Evolutionary conservation across 1,284 basidiomycete species (phyloP), one percentile per base, ranked within the genome.

Genomic region (Trichosporon coremiiforme): DNA sequence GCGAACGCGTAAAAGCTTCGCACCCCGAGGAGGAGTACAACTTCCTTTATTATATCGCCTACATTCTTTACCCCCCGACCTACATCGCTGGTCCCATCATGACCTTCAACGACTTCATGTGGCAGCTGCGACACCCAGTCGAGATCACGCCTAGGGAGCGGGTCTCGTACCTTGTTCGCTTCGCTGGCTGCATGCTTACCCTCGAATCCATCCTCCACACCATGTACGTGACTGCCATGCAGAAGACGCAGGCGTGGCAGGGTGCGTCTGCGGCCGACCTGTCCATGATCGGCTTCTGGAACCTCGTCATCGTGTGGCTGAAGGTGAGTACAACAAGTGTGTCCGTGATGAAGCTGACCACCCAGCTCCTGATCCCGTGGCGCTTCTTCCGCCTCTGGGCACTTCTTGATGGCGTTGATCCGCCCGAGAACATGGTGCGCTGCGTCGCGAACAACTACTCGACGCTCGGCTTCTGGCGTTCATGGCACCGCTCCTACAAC

Each of bases 381-480:
- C 88, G 96, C 9, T 96, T 97, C 86, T 99, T 99, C 86, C 90
- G 97, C 1, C 85, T 98, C 3, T 99, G 96, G 95, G 91, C 95
- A 0, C 85, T 99, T 41, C 80, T 89, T 13, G 94, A 95, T 80
- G 93, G 93, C 0, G 87, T 98, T 36, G 94, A 98, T 76, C 90
- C 95, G 0, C 97, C 95, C 0, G 97, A 99, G 82, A 99, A 99
- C 81, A 98, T 99, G 97, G 88, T 99, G 5, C 88, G 97, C 15
- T 98, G 97, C 80, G 92, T 98, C 89, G 92, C 90, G n/a, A 99
- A 99, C 85, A 99, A 98, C 82, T 98, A 98, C 79, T 98, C 95
- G 0, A 89, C 90, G 0, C 83, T 91, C 2, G 95, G 94, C 0
- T 99, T 99, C 82, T 99, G 96, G 96, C 85, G 95, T 72, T 90